Base-by-base conservation (phyloP, 495 filamentous ascomycete species). In the Hypoxylon subgilvum region DNA sequence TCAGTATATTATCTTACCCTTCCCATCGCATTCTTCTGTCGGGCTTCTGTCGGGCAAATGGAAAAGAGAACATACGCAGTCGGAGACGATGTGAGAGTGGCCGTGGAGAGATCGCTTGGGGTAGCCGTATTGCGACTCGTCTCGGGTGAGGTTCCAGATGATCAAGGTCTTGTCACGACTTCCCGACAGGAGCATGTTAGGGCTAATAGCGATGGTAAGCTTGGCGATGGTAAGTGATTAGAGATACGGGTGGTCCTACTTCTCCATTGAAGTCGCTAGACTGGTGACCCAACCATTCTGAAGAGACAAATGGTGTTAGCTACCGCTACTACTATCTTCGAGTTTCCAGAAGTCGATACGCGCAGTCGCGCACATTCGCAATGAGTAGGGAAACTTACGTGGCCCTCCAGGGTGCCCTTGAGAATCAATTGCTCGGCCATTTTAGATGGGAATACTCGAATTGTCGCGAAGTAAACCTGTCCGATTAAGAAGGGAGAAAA, bases 101-200 rank as follows among this genome's bases (percentile, higher is more conserved):
- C 94, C 94, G 82, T 96, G 88, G 56, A 99, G 91, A 71, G 88
- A 91, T 78, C 94, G 89, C 86, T 97, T 97, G 72, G 94, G 94
- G 86, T 96, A 96, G 68, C 94, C 94, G 82, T 96, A 97, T 69
- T 87, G 85, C 76, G 88, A 85, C 79, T 97, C 94, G 77, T 99
- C 94, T 78, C 94, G 93, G 78, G 94, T 97, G 67, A 99, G 87
- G 88, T 96, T 96, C 94, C 94, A 99, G 86, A 99, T 93, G 82
- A 99, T 99, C 74, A 99, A 82, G 68, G 90, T 90, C 86, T 97
- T 96, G 86, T 99, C 94, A 77, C 94, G 91, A 78, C 85, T 89
- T 69, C 84, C 92, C 56, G 94, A 99, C 64, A 99, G 88, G 72
- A 99, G 92, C 95, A 99, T 99, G 85, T 99, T 97, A 71, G 95